A percentile compares a stretch with the other conserved stretches of the same genome.
These are phyloP conservation scores for Elongisporangium prolatum DNA, from an alignment of 352 stramenopile species.

Conservation along the genomic window DNA sequence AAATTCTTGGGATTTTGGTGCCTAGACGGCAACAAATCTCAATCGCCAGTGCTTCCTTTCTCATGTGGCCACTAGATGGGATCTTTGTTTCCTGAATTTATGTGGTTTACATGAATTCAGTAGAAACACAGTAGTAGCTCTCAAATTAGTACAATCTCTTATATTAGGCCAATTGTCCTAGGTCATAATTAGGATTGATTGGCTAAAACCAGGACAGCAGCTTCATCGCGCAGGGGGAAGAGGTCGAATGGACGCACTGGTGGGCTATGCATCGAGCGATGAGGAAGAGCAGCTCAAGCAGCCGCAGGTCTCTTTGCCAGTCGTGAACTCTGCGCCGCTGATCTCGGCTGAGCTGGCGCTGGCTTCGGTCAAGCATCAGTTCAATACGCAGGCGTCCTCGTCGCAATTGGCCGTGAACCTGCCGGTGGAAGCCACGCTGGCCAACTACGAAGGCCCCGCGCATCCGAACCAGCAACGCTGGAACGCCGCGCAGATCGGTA, in stretches of 20 bases:
- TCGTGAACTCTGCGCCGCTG: constrained; percentile 54
- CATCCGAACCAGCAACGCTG: constrained; percentile 18
- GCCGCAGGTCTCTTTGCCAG: constrained; percentile 21
- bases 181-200: background rate
- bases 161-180: background rate
- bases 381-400: constrained; percentile 28
- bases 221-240: constrained; percentile 2
- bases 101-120: background rate
- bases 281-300: constrained; percentile 17
- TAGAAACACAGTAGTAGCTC: background rate
- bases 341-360: constrained; percentile 26
- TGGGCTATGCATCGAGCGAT: constrained; percentile 46
- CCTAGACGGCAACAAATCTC: too few species aligned
- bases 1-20: too few species aligned
- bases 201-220: background rate
- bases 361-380: constrained; percentile 22
- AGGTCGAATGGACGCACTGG: constrained; percentile 40
- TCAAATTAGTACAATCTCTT: background rate
- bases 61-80: too few species aligned
- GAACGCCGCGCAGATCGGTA: constrained; percentile 26
- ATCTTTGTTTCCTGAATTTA: too few species aligned
- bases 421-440: constrained; percentile 59
- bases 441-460: constrained; percentile 37
- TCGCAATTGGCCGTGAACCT: constrained; percentile 56
- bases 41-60: too few species aligned